Evolutionary conservation across 306 rosid genomes (phyloP).

Genomic region (Cyamopsis tetragonoloba): DNA sequence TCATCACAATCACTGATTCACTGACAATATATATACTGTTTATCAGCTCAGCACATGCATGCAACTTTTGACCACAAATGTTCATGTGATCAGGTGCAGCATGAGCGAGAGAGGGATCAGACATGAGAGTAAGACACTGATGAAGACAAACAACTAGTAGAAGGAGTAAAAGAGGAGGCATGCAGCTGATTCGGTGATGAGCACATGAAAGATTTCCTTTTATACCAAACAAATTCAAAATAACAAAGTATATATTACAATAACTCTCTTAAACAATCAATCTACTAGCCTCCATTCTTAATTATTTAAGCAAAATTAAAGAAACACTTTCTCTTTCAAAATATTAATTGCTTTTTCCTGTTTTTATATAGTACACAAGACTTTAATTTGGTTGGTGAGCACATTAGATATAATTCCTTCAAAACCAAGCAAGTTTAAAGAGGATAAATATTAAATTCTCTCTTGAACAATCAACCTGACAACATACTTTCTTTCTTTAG

Average conservation of each 20-base stretch:
- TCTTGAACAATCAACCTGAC: not conserved
- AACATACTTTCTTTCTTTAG: not conserved
- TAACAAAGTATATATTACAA: not conserved
- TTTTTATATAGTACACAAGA: not conserved
- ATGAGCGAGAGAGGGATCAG: not conserved
- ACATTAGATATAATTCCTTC: not conserved
- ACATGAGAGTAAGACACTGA: constrained; percentile 18
- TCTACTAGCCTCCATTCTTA: not conserved
- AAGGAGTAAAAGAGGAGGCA: constrained; percentile 1
- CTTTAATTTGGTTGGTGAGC: constrained; percentile 7
- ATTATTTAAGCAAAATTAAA: not conserved
- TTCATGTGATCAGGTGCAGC: constrained; percentile 34
- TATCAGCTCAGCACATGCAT: constrained; percentile 30
- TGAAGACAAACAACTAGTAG: constrained; percentile 25
- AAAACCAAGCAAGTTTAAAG: constrained; percentile 4
- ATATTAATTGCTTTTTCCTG: not conserved
- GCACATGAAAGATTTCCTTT: constrained; percentile 21
- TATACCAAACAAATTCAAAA: constrained; percentile 8
- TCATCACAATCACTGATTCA: constrained; percentile 6
- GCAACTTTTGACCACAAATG: not conserved
- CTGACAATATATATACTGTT: not conserved
- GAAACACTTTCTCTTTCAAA: not conserved
- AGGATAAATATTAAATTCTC: not conserved
- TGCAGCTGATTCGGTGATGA: constrained; percentile 21
- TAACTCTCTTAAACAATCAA: not conserved